Conservation (phyloP, 148 eudicot genomes). For the Camellia granthamiana region DNA sequence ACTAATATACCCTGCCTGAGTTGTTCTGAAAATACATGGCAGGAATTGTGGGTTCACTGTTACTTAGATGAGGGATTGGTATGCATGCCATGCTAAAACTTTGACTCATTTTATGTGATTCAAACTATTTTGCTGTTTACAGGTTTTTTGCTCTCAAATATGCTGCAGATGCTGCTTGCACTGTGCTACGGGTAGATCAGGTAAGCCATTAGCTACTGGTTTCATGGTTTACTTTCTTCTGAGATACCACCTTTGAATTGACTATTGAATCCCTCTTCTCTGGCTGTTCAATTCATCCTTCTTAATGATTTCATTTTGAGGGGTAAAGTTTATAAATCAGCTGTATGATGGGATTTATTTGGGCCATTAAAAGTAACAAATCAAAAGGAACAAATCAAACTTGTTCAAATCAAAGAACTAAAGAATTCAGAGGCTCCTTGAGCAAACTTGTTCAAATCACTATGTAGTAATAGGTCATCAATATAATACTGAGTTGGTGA, state of each 20-base stretch:
- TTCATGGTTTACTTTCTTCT: not conserved
- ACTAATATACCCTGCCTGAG: too few species aligned
- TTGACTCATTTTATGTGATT: too few species aligned
- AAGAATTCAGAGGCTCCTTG: not conserved
- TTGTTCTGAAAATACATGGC: too few species aligned
- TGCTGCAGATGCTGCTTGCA: slow-evolving; percentile 93
- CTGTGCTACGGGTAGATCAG: slow-evolving; percentile 95
- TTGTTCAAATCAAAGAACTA: not conserved
- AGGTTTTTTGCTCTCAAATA: slow-evolving; percentile 87
- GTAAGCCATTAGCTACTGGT: not conserved
- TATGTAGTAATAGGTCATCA: not conserved
- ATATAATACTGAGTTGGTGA: not conserved
- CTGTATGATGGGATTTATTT: not conserved
- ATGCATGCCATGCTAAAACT: not conserved
- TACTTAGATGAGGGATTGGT: not conserved
- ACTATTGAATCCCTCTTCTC: not conserved
- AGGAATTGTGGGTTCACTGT: too few species aligned
- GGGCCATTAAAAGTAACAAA: not conserved
- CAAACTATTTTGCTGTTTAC: slow-evolving; percentile 17
- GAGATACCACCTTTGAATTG: not conserved
- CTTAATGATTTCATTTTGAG: not conserved
- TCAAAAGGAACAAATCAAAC: not conserved
- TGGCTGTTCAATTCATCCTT: not conserved
- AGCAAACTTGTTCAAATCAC: not conserved
- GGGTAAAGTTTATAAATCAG: not conserved